Percentiles rank a stretch among this genome's conserved stretches.
phyloP scores from a whole-genome alignment of 768 basidiomycete species.

The Hortiboletus flavorubellus region DNA sequence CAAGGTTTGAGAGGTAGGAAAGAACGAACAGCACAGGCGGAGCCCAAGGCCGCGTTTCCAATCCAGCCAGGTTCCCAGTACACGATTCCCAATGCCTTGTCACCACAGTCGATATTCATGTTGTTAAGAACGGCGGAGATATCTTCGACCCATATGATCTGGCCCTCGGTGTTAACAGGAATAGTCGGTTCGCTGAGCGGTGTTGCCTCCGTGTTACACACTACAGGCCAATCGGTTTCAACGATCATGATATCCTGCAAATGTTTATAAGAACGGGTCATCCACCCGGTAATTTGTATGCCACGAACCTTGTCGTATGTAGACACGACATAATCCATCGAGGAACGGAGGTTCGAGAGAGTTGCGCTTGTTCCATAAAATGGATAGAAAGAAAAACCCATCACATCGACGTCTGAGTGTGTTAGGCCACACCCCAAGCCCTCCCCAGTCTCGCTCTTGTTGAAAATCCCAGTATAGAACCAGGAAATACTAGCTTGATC shows the following conservation, averaged over 20 bases:
- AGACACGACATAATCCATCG: conserved; percentile 6
- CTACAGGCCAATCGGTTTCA: conserved; percentile 12
- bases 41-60: conserved; percentile 3
- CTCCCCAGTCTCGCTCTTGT: not conserved
- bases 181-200: conserved; percentile 13
- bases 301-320: conserved; percentile 7
- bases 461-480: conserved; percentile 7
- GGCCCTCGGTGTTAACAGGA: not conserved
- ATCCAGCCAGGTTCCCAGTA: conserved; percentile 13
- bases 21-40: conserved; percentile 10
- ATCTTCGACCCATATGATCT: conserved; percentile 4
- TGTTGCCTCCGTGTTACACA: not conserved
- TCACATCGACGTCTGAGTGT: conserved; percentile 6
- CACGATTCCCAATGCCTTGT: conserved; percentile 11
- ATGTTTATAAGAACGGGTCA: not conserved
- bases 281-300: not conserved
- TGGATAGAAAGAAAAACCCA: conserved; percentile 10
- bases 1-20: not conserved
- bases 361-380: conserved; percentile 8
- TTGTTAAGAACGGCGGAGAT: not conserved
- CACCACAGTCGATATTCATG: not conserved
- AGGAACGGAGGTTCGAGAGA: conserved; percentile 3
- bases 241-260: conserved; percentile 9
- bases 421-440: conserved; percentile 4
- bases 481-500: not conserved